Evolutionary conservation across 305 asterid species (phyloP).

Genomic region (Rubia occidens): DNA sequence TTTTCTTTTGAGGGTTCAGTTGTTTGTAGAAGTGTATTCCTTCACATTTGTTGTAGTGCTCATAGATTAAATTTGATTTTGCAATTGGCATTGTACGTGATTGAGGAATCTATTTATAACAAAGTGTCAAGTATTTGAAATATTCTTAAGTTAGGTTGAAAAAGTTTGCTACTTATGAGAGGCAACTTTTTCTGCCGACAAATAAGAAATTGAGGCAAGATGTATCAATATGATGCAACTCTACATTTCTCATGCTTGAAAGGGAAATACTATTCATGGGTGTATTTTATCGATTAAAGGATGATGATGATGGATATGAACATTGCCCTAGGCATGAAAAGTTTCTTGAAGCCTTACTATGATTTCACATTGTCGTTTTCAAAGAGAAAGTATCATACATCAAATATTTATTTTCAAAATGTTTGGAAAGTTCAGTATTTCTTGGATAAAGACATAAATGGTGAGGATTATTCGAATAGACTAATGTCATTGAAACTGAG

Average conservation of each 20-base stretch:
- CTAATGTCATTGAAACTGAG: background rate
- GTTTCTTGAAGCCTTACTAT: background rate
- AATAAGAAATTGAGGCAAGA: background rate
- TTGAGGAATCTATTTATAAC: too few relatives aligned
- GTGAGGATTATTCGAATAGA: background rate
- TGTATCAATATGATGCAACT: background rate
- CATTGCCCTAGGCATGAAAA: background rate
- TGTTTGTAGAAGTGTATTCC: too few relatives aligned
- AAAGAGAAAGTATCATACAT: background rate
- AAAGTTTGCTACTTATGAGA: background rate
- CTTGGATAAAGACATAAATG: background rate
- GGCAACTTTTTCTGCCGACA: background rate
- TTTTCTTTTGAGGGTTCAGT: too few relatives aligned
- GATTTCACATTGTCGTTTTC: background rate
- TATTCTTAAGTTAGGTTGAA: background rate
- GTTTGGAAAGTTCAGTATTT: too few relatives aligned
- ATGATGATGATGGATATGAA: background rate
- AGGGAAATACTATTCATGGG: background rate
- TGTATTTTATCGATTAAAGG: background rate
- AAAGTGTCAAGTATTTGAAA: too few relatives aligned
- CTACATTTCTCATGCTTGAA: background rate
- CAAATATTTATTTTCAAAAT: background rate
- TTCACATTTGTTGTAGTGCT: too few relatives aligned
- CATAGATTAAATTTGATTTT: too few relatives aligned
- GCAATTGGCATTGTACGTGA: too few relatives aligned